Conservation (phyloP, 2,329 filamentous ascomycete genomes). For the Chrysoporthe deuterocubensis region DNA sequence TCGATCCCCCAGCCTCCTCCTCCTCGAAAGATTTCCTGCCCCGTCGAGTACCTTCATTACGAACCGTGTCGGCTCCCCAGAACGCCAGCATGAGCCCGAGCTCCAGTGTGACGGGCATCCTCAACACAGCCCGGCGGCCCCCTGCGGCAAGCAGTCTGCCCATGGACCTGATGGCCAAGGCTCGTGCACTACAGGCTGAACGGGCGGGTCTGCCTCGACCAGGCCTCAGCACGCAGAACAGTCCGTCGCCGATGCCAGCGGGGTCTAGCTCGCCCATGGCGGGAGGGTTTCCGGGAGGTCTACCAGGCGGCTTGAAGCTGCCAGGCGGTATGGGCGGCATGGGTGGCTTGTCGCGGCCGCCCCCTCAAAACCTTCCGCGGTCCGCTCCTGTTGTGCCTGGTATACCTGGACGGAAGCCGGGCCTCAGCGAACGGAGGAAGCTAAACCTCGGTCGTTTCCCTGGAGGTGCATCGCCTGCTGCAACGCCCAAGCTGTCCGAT, state of each 20-base stretch:
- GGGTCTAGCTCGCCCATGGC: conserved; percentile 34
- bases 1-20: conserved; percentile 43
- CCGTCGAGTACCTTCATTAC: conserved; percentile 61
- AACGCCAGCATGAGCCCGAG: conserved; percentile 69
- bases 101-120: conserved; percentile 81
- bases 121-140: conserved; percentile 68
- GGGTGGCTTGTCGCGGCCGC: conserved; percentile 46
- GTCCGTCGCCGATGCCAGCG: conserved; percentile 36
- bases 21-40: conserved; percentile 39
- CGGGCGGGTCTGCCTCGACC: conserved; percentile 37
- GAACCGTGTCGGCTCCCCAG: conserved; percentile 63
- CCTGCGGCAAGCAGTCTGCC: conserved; percentile 45
- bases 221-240: conserved; percentile 6
- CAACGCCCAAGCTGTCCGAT: conserved; percentile 51
- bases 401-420: conserved; percentile 47
- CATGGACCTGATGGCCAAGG: conserved; percentile 46
- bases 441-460: conserved; percentile 57
- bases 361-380: conserved; percentile 53
- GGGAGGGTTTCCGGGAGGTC: conserved; percentile 44
- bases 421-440: conserved; percentile 67
- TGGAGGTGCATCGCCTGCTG: conserved; percentile 41
- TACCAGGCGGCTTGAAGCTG: conserved; percentile 48
- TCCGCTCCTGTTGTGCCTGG: conserved; percentile 56
- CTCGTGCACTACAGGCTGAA: conserved; percentile 41
- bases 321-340: conserved; percentile 37